These are phyloP conservation scores for Yamadazyma scolyti DNA, from an alignment of 805 yeast genomes.

Conservation along the genomic window DNA sequence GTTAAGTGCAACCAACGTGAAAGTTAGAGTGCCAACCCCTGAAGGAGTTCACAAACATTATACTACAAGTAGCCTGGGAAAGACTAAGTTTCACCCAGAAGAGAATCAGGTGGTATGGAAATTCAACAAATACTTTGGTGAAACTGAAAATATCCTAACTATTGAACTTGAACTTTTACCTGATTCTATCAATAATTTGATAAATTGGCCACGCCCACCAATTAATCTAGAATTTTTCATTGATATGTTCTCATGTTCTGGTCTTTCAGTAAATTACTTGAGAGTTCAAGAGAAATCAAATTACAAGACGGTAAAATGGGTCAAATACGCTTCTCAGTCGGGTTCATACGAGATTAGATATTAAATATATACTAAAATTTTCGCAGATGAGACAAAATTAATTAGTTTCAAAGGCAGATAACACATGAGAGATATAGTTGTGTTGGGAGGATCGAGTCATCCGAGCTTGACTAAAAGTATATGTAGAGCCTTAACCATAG, in stretches of 20 bases:
- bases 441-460: slow-evolving; percentile 89
- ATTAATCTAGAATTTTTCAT: slow-evolving; percentile 65
- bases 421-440: slow-evolving; percentile 75
- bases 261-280: slow-evolving; percentile 68
- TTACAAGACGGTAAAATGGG: slow-evolving; percentile 83
- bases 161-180: slow-evolving; percentile 46
- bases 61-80: slow-evolving; percentile 55
- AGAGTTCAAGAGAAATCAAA: slow-evolving; percentile 57
- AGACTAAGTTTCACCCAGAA: slow-evolving; percentile 63
- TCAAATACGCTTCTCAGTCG: slow-evolving; percentile 68
- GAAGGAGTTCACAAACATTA: slow-evolving; percentile 22
- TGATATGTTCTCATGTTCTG: slow-evolving; percentile 74
- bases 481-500: slow-evolving; percentile 72
- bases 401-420: neutral
- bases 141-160: slow-evolving; percentile 56
- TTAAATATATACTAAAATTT: slow-evolving; percentile 17
- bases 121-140: slow-evolving; percentile 64
- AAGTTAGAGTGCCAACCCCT: slow-evolving; percentile 67
- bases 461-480: slow-evolving; percentile 72
- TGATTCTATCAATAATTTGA: slow-evolving; percentile 6
- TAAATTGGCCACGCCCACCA: slow-evolving; percentile 70
- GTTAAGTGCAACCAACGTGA: slow-evolving; percentile 60
- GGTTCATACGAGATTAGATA: slow-evolving; percentile 82
- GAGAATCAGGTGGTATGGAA: slow-evolving; percentile 68
- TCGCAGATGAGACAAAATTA: neutral